Percentiles rank a stretch among this genome's conserved stretches.
Conservation (phyloP, 2,329 filamentous ascomycete genomes). For the Pseudocercospora eumusae region DNA sequence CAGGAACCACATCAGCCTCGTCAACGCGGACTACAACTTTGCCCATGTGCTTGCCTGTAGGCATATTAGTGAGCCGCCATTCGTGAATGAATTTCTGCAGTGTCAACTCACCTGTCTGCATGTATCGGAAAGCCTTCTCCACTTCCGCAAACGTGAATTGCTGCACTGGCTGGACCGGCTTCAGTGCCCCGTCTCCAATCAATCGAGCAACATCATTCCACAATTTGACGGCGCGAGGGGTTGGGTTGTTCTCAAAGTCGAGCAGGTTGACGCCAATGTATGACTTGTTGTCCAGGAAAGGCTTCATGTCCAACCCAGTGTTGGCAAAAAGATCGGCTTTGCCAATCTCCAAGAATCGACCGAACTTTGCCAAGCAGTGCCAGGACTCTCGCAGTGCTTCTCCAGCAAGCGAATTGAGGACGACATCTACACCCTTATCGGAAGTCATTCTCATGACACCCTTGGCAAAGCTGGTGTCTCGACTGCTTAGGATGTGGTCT, state of each 20-base stretch:
- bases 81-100: not conserved
- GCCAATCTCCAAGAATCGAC: slow-evolving; percentile 38
- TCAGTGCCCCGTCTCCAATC: slow-evolving; percentile 12
- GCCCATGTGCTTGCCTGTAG: slow-evolving; percentile 16
- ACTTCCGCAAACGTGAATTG: slow-evolving; percentile 26
- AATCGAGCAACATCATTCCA: slow-evolving; percentile 25
- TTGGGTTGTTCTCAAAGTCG: slow-evolving; percentile 19
- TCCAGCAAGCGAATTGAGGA: slow-evolving; percentile 39
- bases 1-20: slow-evolving; percentile 8
- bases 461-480: slow-evolving; percentile 36
- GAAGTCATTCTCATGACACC: slow-evolving; percentile 35
- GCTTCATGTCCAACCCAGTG: slow-evolving; percentile 22
- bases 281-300: slow-evolving; percentile 20
- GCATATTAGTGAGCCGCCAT: not conserved
- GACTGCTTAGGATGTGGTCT: slow-evolving; percentile 39
- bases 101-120: slow-evolving; percentile 16
- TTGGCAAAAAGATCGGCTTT: slow-evolving; percentile 28
- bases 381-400: slow-evolving; percentile 33
- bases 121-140: slow-evolving; percentile 23
- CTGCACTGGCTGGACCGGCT: slow-evolving; percentile 23
- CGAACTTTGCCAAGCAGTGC: slow-evolving; percentile 37
- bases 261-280: slow-evolving; percentile 24
- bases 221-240: slow-evolving; percentile 14
- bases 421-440: slow-evolving; percentile 41
- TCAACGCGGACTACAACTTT: slow-evolving; percentile 18